Evolutionary conservation across 257 asterid species (phyloP).

Genomic region (Solanum chmielewskii): DNA sequence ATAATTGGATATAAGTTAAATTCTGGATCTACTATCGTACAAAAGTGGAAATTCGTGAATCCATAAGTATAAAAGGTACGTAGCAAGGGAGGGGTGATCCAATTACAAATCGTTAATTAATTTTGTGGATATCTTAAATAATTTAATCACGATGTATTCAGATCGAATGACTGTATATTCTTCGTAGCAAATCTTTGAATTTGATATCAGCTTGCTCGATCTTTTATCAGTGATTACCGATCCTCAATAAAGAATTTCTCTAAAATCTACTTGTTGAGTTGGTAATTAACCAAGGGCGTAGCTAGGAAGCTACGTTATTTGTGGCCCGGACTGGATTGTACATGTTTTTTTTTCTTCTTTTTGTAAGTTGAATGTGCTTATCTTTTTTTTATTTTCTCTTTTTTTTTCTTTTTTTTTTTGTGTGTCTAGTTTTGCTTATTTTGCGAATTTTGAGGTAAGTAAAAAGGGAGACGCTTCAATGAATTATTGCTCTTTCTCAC

Average conservation of each 20-base stretch:
- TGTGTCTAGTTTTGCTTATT: background rate
- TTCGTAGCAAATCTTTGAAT: background rate
- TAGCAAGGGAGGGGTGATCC: background rate
- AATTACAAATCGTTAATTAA: background rate
- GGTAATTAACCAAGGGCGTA: background rate
- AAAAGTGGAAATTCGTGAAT: background rate
- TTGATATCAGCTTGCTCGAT: background rate
- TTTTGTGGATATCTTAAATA: background rate
- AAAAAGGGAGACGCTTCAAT: slow-evolving; percentile 3
- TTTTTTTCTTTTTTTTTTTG: no score
- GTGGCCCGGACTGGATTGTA: background rate
- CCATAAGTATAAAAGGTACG: background rate
- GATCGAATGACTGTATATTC: background rate
- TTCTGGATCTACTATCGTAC: no score
- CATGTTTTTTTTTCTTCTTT: background rate
- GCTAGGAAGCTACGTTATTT: background rate
- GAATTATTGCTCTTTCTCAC: slow-evolving; percentile 1
- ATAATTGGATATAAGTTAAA: background rate
- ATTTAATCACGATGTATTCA: no score
- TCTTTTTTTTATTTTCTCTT: background rate
- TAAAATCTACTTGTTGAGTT: background rate
- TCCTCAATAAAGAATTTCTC: background rate
- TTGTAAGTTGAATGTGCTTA: background rate
- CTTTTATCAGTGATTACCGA: background rate
- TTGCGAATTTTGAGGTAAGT: background rate